Evolutionary conservation across 805 yeast species (phyloP).

Genomic region (Yarrowia yakushimensis): DNA sequence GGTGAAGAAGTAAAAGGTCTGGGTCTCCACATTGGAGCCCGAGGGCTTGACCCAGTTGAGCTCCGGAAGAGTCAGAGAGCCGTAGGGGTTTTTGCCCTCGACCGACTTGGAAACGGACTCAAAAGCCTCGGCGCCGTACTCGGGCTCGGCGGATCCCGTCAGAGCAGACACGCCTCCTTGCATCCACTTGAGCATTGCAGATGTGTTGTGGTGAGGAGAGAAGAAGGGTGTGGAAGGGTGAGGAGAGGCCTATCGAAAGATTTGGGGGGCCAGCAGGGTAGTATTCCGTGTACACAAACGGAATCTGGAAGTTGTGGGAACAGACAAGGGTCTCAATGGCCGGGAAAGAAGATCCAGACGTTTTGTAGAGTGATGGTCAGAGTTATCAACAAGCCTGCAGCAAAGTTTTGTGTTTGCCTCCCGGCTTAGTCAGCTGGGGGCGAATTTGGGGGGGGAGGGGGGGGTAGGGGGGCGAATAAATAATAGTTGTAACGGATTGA

Average conservation of each 20-base stretch:
- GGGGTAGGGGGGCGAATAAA: no score
- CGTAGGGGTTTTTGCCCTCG: slow-evolving; percentile 53
- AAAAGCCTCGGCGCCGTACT: slow-evolving; percentile 88
- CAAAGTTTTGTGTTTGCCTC: slow-evolving; percentile 14
- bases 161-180: slow-evolving; percentile 62
- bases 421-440: slow-evolving; percentile 15
- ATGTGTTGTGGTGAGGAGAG: background rate
- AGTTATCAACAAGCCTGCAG: background rate
- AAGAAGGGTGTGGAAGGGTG: no score
- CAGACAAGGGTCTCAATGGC: background rate
- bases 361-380: background rate
- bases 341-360: background rate
- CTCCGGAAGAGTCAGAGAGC: slow-evolving; percentile 61
- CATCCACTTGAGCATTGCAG: slow-evolving; percentile 69
- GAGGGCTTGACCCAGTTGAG: slow-evolving; percentile 70
- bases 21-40: slow-evolving; percentile 92
- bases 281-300: no score
- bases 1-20: slow-evolving; percentile 80
- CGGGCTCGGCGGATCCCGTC: slow-evolving; percentile 97
- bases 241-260: no score
- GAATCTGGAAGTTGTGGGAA: background rate
- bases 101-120: slow-evolving; percentile 72
- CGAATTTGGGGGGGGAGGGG: no score
- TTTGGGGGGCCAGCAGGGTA: no score
- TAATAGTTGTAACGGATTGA: no score